Conservation (phyloP, 1,284 basidiomycete genomes). For the Limonomyces culmigenus region DNA sequence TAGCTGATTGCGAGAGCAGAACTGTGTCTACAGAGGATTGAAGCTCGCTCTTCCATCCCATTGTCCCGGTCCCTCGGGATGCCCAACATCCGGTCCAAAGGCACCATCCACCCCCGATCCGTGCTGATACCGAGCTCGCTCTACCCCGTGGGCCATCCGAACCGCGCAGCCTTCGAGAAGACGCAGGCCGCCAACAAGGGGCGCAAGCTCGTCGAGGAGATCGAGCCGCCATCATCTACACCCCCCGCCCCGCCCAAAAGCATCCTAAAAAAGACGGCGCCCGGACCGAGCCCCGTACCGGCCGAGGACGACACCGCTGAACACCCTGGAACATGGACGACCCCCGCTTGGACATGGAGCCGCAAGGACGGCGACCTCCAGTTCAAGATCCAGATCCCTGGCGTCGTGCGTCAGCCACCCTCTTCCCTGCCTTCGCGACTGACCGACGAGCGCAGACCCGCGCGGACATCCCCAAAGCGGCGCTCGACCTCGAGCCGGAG, state of each 20-base stretch:
- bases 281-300: constrained; percentile 1
- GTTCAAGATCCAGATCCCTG: constrained; percentile 32
- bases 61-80: constrained; percentile 49
- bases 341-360: constrained; percentile 29
- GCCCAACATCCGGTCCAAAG: constrained; percentile 58
- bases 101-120: constrained; percentile 36
- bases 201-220: constrained; percentile 30
- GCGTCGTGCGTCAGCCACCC: constrained; percentile 27
- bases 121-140: constrained; percentile 32
- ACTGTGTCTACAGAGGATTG: constrained; percentile 47
- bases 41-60: constrained; percentile 25
- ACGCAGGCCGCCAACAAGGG: neutral
- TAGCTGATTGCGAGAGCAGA: constrained; percentile 20
- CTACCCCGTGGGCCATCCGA: constrained; percentile 14
- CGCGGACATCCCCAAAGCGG: constrained; percentile 22
- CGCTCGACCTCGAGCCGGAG: constrained; percentile 42
- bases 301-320: neutral
- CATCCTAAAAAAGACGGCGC: constrained; percentile 21
- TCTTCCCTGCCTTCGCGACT: too few relatives aligned
- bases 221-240: constrained; percentile 9
- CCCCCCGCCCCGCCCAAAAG: constrained; percentile 14
- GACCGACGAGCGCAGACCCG: too few relatives aligned
- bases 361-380: constrained; percentile 22
- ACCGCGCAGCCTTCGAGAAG: neutral
- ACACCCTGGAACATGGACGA: neutral